Conservation (phyloP, 352 stramenopile genomes). For the Globisporangium radiosum region DNA sequence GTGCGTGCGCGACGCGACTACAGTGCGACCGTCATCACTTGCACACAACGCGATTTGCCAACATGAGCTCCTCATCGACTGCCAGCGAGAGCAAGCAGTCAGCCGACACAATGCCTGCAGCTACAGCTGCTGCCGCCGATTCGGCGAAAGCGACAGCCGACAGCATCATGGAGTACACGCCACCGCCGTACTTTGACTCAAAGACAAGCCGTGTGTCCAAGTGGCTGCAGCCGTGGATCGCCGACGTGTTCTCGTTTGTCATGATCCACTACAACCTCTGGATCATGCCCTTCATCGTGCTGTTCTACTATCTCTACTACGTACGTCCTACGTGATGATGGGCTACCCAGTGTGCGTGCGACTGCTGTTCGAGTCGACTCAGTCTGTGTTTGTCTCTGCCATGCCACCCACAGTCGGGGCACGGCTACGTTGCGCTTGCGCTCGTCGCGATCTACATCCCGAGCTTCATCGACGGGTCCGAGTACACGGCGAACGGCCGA, state of each 20-base stretch:
- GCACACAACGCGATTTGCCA: no score
- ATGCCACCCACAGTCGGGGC: neutral
- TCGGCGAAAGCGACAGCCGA: no score
- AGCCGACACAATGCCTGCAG: neutral
- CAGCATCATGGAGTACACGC: constrained; percentile 13
- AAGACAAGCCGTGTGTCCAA: constrained; percentile 18
- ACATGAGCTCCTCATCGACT: no score
- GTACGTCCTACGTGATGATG: neutral
- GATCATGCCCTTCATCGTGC: constrained; percentile 18
- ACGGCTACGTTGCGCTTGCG: constrained; percentile 23
- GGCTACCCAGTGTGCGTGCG: neutral
- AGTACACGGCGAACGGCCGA: constrained; percentile 30
- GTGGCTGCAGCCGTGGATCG: constrained; percentile 21
- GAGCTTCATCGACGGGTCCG: constrained; percentile 31
- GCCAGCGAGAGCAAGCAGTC: no score
- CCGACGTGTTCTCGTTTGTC: constrained; percentile 30
- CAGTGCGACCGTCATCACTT: no score
- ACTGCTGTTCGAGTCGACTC: neutral
- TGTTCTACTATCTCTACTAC: constrained; percentile 35
- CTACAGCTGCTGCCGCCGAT: neutral
- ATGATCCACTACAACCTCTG: constrained; percentile 48
- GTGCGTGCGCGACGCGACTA: no score
- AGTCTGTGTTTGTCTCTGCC: no score
- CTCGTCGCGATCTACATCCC: constrained; percentile 38
- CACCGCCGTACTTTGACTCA: constrained; percentile 23